phyloP scores from a whole-genome alignment of 2,329 filamentous ascomycete species.

The Claviceps humidiphila region DNA sequence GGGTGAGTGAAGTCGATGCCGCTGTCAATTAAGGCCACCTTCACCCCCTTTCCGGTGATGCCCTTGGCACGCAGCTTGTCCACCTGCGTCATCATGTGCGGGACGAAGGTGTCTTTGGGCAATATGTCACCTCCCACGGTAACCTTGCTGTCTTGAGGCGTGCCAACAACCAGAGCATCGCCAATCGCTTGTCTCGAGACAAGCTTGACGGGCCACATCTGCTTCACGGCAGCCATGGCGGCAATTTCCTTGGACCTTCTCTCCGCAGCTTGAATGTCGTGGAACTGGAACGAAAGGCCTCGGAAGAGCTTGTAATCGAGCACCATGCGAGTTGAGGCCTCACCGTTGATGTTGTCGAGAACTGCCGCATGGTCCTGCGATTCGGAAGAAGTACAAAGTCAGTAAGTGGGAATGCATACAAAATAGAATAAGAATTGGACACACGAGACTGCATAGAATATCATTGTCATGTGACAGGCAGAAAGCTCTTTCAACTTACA shows the following conservation, averaged over 20 bases:
- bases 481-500: constrained; percentile 17
- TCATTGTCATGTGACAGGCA: background rate
- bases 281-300: constrained; percentile 39
- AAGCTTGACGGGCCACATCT: constrained; percentile 34
- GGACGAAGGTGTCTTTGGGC: constrained; percentile 23
- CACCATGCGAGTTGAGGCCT: constrained; percentile 30
- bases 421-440: background rate
- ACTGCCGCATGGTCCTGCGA: constrained; percentile 3
- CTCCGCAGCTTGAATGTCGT: constrained; percentile 31
- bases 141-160: too few species aligned
- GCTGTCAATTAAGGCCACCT: constrained; percentile 39
- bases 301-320: constrained; percentile 39
- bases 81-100: constrained; percentile 43
- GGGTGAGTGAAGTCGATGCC: constrained; percentile 50
- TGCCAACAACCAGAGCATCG: constrained; percentile 28
- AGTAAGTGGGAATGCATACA: too few species aligned
- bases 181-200: constrained; percentile 28
- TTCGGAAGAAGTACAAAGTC: too few species aligned
- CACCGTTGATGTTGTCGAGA: background rate
- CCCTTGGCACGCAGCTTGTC: constrained; percentile 38
- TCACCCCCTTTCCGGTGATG: constrained; percentile 36
- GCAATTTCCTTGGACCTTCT: constrained; percentile 27
- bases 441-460: background rate
- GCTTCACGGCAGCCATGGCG: constrained; percentile 30
- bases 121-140: constrained; percentile 12